Conservation (phyloP, 2,329 filamentous ascomycete species). For the Xylariaceae sp. region DNA sequence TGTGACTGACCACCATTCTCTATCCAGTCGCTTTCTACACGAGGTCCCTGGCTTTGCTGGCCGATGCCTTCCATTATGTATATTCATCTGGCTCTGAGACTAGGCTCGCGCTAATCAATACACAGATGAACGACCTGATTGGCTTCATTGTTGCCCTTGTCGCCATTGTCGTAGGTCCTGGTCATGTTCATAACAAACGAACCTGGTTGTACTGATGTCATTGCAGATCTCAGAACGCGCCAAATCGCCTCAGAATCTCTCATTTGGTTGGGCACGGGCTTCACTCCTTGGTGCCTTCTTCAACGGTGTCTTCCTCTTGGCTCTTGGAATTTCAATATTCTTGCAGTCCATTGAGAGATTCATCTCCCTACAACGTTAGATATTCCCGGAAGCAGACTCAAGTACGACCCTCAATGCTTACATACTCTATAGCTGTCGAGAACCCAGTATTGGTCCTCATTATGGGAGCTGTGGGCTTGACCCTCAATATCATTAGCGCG, state of each 20-base stretch:
- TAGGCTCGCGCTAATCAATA: slow-evolving; percentile 6
- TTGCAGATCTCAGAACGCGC: slow-evolving; percentile 52
- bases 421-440: slow-evolving; percentile 47
- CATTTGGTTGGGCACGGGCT: slow-evolving; percentile 75
- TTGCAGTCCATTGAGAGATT: slow-evolving; percentile 72
- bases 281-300: slow-evolving; percentile 74
- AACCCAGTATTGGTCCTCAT: slow-evolving; percentile 64
- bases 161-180: slow-evolving; percentile 52
- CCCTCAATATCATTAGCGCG: slow-evolving; percentile 63
- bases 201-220: slow-evolving; percentile 8
- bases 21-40: slow-evolving; percentile 43
- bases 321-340: slow-evolving; percentile 67
- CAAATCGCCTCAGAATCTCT: slow-evolving; percentile 53
- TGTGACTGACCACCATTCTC: slow-evolving; percentile 3
- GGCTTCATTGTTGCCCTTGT: slow-evolving; percentile 63
- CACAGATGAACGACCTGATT: slow-evolving; percentile 61
- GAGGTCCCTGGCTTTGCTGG: slow-evolving; percentile 65
- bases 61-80: slow-evolving; percentile 77
- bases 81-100: slow-evolving; percentile 16
- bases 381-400: neutral
- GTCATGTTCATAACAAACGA: neutral
- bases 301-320: slow-evolving; percentile 72
- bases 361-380: slow-evolving; percentile 49
- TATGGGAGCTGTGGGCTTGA: slow-evolving; percentile 63
- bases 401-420: slow-evolving; percentile 1